A percentile compares a stretch with the other conserved stretches of the same genome.
Evolutionary conservation across 2,329 filamentous ascomycete genomes (phyloP).

Genomic region (Diplodia mutila): DNA sequence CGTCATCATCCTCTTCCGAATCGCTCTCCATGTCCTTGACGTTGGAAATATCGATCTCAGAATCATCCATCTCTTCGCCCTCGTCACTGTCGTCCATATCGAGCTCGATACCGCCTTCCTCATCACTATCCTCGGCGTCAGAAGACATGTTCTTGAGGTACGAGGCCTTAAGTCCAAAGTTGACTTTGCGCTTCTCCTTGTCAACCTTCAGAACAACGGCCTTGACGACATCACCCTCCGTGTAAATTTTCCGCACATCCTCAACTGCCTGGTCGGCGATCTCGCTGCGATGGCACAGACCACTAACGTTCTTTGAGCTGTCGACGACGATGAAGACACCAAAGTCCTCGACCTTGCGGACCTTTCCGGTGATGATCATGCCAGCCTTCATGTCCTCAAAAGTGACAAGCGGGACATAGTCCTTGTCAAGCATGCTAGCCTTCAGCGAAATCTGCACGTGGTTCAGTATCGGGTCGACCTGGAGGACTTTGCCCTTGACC

Average conservation of each 20-base stretch:
- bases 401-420: constrained; percentile 73
- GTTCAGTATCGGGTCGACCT: constrained; percentile 68
- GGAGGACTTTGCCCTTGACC: constrained; percentile 81
- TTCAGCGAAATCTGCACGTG: constrained; percentile 88
- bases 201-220: constrained; percentile 84
- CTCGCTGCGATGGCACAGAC: constrained; percentile 88
- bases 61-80: constrained; percentile 42
- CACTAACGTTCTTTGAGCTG: constrained; percentile 84
- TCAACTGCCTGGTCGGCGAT: constrained; percentile 79
- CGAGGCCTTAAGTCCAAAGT: constrained; percentile 88
- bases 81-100: constrained; percentile 49
- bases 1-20: constrained; percentile 38
- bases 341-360: constrained; percentile 92
- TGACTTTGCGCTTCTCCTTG: constrained; percentile 74
- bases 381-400: constrained; percentile 78
- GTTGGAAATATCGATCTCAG: constrained; percentile 51
- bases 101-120: constrained; percentile 51
- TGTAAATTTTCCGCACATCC: constrained; percentile 88
- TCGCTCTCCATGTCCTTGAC: constrained; percentile 43
- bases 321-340: constrained; percentile 93
- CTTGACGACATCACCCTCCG: constrained; percentile 90
- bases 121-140: constrained; percentile 53
- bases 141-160: constrained; percentile 72
- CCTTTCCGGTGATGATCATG: constrained; percentile 83
- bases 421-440: constrained; percentile 76